Conservation (phyloP, 345 rosid genomes). For the Garcia nutans region DNA sequence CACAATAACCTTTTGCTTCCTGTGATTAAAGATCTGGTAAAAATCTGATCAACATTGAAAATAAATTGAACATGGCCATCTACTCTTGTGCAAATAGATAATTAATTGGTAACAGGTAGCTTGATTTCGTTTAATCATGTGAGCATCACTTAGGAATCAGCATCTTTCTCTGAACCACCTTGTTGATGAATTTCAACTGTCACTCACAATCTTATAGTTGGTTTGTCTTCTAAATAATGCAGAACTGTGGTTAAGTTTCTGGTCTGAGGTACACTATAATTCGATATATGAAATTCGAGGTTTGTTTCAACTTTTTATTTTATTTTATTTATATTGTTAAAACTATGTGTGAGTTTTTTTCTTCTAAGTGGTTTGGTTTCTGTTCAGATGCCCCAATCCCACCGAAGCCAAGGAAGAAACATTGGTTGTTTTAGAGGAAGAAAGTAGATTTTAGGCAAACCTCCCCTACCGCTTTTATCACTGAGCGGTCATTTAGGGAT, state of each 20-base stretch:
- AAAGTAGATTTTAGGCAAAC: constrained; percentile 6
- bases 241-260: constrained; percentile 97
- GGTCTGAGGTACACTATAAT: constrained; percentile 98
- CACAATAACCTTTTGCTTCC: neutral
- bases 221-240: constrained; percentile 33
- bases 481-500: constrained; percentile 16
- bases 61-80: neutral
- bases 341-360: neutral
- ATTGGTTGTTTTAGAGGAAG: constrained; percentile 75
- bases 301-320: constrained; percentile 28
- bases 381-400: constrained; percentile 62
- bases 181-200: neutral
- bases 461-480: neutral
- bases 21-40: neutral
- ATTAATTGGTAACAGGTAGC: neutral
- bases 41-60: neutral
- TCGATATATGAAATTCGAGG: constrained; percentile 86
- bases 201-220: neutral
- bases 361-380: constrained; percentile 12
- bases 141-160: neutral
- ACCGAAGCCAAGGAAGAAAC: constrained; percentile 80
- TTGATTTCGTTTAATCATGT: neutral
- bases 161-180: neutral
- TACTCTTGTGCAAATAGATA: neutral
- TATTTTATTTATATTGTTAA: no score